Evolutionary conservation across 163 green algal species (phyloP), one percentile per base, ranked within the genome.

Genomic region (Scenedesmus sp.): DNA sequence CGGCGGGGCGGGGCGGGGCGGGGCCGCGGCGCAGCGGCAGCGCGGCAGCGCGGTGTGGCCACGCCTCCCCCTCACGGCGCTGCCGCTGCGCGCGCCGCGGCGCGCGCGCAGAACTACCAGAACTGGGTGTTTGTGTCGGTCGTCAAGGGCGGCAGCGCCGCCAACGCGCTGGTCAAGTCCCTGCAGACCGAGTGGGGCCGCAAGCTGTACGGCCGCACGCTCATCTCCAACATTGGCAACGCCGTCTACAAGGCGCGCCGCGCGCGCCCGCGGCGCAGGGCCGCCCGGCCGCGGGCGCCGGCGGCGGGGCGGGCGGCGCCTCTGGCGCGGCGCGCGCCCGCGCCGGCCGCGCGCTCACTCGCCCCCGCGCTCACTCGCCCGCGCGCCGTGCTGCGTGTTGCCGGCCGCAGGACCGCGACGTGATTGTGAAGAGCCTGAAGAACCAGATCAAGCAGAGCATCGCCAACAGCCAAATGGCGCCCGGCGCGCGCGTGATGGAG

Each of bases 61-160:
- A n/a, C n/a, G 6, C 24, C 28, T 17, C 44, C 13, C n/a, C 54
- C 54, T 63, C n/a, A 17, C 18, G 18, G 54, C 18, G 22, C 22
- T 63, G 2, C 54, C 18, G 2, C 26, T 45, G 57, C 34, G 26
- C 4, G 24, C 42, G 9, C 2, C 9, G 57, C 22, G 24, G 14
- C 1, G 50, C 39, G 34, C 28, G 22, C 58, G 44, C 63, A 78
- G 67, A 51, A 33, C 6, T 81, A 79, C 69, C 71, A 91, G 84
- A 80, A 94, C 63, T 97, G 94, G 94, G 80, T 92, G 13, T 92
- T 92, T n/a, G 70, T 97, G 42, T 92, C 60, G 29, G 82, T 98
- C 4, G 84, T 97, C 7, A 95, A 96, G 85, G 93, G 93, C 18
- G 92, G 92, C 28, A 47, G 51, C 28, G 64, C 73, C 22, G 60